Percentiles rank a stretch among this genome's conserved stretches.
phyloP scores from a whole-genome alignment of 306 rosid species.

The Fragaria ananassa region DNA sequence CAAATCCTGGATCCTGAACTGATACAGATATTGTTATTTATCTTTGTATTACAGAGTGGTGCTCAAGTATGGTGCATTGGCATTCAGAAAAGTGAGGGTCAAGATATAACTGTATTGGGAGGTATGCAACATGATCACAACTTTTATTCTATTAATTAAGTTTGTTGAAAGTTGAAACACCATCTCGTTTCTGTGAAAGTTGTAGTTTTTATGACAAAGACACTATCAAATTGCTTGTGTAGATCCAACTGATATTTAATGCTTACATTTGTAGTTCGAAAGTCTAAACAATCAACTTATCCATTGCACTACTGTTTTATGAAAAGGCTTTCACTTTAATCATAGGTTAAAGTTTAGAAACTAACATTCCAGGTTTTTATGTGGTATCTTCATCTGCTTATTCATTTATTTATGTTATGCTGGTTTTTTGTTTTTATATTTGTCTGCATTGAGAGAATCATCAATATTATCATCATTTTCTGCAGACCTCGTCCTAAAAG shows the following conservation, averaged over 20 bases:
- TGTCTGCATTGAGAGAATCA: neutral
- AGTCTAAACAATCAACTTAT: neutral
- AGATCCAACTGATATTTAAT: neutral
- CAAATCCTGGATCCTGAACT: neutral
- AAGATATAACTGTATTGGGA: constrained; percentile 62
- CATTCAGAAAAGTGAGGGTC: constrained; percentile 60
- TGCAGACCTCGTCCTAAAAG: constrained; percentile 72
- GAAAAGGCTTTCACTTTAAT: neutral
- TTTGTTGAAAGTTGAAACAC: neutral
- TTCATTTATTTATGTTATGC: neutral
- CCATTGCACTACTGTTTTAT: neutral
- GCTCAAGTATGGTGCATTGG: constrained; percentile 73
- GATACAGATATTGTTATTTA: neutral
- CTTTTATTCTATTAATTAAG: neutral
- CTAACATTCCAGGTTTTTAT: neutral
- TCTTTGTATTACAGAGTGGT: constrained; percentile 39
- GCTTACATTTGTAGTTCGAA: neutral
- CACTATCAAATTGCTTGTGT: neutral
- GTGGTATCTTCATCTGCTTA: neutral
- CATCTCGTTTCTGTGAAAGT: neutral
- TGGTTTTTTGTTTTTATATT: neutral
- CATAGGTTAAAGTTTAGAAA: neutral
- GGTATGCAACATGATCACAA: constrained; percentile 36
- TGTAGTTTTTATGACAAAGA: neutral
- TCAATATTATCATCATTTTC: constrained; percentile 4